phyloP scores from a whole-genome alignment of 768 basidiomycete genomes.

The Naganishia vaughanmartiniae region DNA sequence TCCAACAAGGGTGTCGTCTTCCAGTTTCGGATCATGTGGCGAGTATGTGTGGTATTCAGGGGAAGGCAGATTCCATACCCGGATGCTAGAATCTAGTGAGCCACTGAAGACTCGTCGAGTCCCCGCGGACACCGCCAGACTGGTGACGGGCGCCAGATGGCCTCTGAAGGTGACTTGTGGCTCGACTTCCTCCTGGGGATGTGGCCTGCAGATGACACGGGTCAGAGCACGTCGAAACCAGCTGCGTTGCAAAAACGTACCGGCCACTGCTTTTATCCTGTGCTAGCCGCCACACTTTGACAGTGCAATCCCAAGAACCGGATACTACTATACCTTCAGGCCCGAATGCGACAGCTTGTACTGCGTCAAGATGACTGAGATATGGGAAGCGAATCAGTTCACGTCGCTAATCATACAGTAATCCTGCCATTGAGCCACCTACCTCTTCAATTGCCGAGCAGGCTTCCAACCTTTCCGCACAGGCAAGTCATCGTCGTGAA shows the following conservation, averaged over 20 bases:
- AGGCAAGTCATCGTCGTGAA: slow-evolving; percentile 14
- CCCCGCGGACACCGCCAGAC: slow-evolving; percentile 61
- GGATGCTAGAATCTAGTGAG: slow-evolving; percentile 87
- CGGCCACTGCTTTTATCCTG: slow-evolving; percentile 65
- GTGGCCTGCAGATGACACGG: slow-evolving; percentile 14
- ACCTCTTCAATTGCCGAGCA: slow-evolving; percentile 85
- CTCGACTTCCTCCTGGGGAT: slow-evolving; percentile 65
- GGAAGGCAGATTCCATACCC: slow-evolving; percentile 81
- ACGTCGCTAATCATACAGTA: not conserved
- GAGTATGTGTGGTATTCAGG: slow-evolving; percentile 76
- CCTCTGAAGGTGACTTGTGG: slow-evolving; percentile 90
- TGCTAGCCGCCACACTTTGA: slow-evolving; percentile 88
- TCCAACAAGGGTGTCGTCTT: slow-evolving; percentile 77
- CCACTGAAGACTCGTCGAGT: slow-evolving; percentile 81
- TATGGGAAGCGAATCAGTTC: not conserved
- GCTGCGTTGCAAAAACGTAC: not conserved
- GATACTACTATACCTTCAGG: slow-evolving; percentile 81
- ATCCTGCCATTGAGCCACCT: slow-evolving; percentile 45
- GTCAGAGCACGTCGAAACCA: not conserved
- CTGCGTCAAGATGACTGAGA: slow-evolving; percentile 83
- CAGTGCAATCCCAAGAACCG: slow-evolving; percentile 89
- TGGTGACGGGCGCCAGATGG: slow-evolving; percentile 85
- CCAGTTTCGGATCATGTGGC: slow-evolving; percentile 75
- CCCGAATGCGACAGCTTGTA: slow-evolving; percentile 85
- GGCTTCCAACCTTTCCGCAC: slow-evolving; percentile 68